Base-by-base conservation (phyloP, 2,329 filamentous ascomycete species). In the Diaporthe eres region DNA sequence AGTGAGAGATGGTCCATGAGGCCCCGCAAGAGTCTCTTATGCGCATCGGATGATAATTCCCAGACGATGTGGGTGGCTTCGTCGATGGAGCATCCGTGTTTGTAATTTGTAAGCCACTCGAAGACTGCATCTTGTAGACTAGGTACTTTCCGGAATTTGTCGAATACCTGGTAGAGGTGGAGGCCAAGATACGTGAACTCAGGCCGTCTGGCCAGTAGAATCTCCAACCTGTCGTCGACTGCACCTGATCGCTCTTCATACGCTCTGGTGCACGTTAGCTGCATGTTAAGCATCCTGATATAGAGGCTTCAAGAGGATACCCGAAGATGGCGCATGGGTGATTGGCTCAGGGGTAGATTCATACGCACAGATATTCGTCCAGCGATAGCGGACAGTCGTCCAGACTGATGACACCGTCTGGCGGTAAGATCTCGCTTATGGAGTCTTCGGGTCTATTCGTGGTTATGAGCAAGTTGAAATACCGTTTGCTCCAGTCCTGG, bases 131-230 rank as follows among this genome's bases (percentile, higher is more conserved):
- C 31, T 42, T 53, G 47, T 7, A 55, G 19, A 1, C 15, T 25
- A 2, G 49, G 13, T 3, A 10, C 13, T 4, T 17, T 13, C 2
- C 8, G 10, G 12, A 51, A 70, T 8, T 25, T n/a, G 3, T 22
- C 7, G 8, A 55, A 28, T 17, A 55, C 39, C 19, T 17, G 49
- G 6, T 2, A 8, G 31, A 70, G 12, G 6, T 55, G 5, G 0
- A 4, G 3, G 5, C n/a, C 17, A 6, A 9, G 1, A 0, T 42
- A 22, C 7, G 22, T 1, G 17, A 39, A 10, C 5, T 25, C 22
- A 5, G 31, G 44, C 12, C 65, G 65, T 10, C 25, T 55, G 8
- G 7, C 28, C 6, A 39, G 7, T 22, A 70, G 47, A 8, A 5
- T 4, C 31, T 55, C 22, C 9, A 17, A 25, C 2, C 17, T 42